phyloP scores from a whole-genome alignment of 2,329 filamentous ascomycete species.

The Epichloe festucae region DNA sequence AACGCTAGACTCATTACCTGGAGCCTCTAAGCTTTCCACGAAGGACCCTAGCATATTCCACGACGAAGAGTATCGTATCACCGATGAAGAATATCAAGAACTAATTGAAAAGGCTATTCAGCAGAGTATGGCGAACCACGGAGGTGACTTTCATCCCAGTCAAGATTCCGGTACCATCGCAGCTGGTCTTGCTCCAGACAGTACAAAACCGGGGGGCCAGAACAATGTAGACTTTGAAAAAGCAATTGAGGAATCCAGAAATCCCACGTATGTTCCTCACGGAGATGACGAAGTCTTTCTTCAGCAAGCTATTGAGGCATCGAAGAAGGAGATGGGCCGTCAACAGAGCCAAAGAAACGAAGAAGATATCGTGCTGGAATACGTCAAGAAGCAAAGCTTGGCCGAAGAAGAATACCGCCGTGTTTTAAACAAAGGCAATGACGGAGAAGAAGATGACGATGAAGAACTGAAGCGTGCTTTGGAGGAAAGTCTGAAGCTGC shows the following conservation, averaged over 20 bases:
- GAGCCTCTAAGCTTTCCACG: constrained; percentile 10
- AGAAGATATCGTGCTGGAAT: constrained; percentile 63
- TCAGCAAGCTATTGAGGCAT: constrained; percentile 31
- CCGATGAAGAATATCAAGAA: constrained; percentile 45
- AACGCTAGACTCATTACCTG: constrained; percentile 14
- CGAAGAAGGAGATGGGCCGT: constrained; percentile 29
- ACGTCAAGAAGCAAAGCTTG: constrained; percentile 64
- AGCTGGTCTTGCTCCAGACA: constrained; percentile 2
- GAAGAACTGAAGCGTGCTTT: constrained; percentile 44
- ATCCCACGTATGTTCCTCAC: background rate
- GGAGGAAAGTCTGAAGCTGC: constrained; percentile 39
- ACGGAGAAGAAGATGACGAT: constrained; percentile 27
- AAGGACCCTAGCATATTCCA: constrained; percentile 22
- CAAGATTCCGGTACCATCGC: constrained; percentile 11
- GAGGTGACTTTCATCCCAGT: constrained; percentile 4
- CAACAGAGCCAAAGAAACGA: constrained; percentile 38
- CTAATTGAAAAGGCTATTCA: constrained; percentile 43
- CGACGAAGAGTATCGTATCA: constrained; percentile 31
- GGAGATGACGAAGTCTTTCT: constrained; percentile 19
- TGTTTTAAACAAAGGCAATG: constrained; percentile 20
- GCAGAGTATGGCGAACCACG: constrained; percentile 28
- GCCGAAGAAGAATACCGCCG: constrained; percentile 46
- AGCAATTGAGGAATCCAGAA: constrained; percentile 27
- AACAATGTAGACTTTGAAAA: constrained; percentile 22
- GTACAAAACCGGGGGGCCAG: background rate